These are phyloP conservation scores for Verbascum thapsus DNA, from an alignment of 257 asterid genomes.

Conservation along the genomic window DNA sequence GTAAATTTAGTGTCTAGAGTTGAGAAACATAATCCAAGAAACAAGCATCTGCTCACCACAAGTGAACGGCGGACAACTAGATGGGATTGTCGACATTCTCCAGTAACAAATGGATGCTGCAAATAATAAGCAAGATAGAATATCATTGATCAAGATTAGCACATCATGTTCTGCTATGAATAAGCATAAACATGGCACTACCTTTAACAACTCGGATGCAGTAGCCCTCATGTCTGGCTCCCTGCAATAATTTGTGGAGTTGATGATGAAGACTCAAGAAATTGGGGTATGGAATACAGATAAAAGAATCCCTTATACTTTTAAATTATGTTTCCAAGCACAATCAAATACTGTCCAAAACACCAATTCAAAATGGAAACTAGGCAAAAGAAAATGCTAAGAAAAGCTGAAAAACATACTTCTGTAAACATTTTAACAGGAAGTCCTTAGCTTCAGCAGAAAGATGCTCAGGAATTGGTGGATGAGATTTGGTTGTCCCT, in stretches of 20 bases:
- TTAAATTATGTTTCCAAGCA: not conserved
- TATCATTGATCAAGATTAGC: not conserved
- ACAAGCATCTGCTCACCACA: slow-evolving; percentile 48
- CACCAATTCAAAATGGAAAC: slow-evolving; percentile 4
- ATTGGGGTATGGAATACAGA: not conserved
- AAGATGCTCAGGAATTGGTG: slow-evolving; percentile 84
- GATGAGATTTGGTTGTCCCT: slow-evolving; percentile 88
- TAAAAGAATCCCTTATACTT: slow-evolving; percentile 13
- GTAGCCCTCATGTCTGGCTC: slow-evolving; percentile 69
- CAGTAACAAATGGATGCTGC: slow-evolving; percentile 87
- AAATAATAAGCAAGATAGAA: slow-evolving; percentile 31
- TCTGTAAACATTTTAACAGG: slow-evolving; percentile 68
- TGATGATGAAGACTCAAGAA: slow-evolving; percentile 20
- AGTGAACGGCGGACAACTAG: slow-evolving; percentile 44
- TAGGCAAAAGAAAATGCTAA: slow-evolving; percentile 20
- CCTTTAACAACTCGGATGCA: slow-evolving; percentile 73
- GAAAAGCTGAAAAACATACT: slow-evolving; percentile 48
- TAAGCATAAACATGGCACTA: slow-evolving; percentile 27
- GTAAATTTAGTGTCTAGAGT: slow-evolving; percentile 15
- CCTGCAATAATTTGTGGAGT: slow-evolving; percentile 46
- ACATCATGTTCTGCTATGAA: slow-evolving; percentile 4
- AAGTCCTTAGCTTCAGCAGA: slow-evolving; percentile 74
- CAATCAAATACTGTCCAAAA: not conserved
- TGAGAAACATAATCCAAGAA: slow-evolving; percentile 21
- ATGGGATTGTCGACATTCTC: slow-evolving; percentile 53